Evolutionary conservation across 805 yeast species (phyloP).

Genomic region (Yarrowia sp.): DNA sequence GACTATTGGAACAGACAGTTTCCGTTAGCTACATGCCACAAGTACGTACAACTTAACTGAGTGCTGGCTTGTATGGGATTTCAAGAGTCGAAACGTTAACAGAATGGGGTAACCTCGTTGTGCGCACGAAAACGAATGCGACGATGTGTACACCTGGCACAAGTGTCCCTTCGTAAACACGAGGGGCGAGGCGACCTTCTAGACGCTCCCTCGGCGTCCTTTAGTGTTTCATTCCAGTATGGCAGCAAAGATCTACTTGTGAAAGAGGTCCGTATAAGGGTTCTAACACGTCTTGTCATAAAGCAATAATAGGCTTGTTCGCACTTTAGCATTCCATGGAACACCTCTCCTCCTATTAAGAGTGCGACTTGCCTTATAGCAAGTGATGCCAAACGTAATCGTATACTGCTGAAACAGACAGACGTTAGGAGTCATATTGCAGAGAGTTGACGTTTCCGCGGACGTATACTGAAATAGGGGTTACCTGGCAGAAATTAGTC

Average conservation of each 20-base stretch:
- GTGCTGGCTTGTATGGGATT: constrained; percentile 16
- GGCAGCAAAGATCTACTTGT: constrained; percentile 10
- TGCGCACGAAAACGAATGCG: constrained; percentile 4
- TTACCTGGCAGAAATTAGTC: background rate
- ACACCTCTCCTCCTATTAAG: background rate
- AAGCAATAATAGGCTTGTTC: background rate
- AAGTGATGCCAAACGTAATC: background rate
- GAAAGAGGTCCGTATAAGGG: no score
- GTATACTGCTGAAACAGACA: background rate
- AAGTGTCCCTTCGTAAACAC: background rate
- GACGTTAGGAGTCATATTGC: no score
- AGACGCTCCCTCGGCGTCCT: background rate
- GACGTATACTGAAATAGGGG: no score
- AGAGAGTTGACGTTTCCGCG: no score
- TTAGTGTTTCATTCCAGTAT: constrained; percentile 11
- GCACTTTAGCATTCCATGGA: background rate
- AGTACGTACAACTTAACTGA: background rate
- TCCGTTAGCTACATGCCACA: constrained; percentile 16
- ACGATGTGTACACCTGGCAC: no score
- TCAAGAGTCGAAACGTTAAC: constrained; percentile 9
- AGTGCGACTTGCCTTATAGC: no score
- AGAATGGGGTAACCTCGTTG: constrained; percentile 1
- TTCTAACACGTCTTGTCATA: no score
- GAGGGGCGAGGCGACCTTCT: background rate
- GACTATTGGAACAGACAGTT: no score